Evolutionary conservation across 805 yeast species (phyloP).

Genomic region (Blastobotrys muscicola): DNA sequence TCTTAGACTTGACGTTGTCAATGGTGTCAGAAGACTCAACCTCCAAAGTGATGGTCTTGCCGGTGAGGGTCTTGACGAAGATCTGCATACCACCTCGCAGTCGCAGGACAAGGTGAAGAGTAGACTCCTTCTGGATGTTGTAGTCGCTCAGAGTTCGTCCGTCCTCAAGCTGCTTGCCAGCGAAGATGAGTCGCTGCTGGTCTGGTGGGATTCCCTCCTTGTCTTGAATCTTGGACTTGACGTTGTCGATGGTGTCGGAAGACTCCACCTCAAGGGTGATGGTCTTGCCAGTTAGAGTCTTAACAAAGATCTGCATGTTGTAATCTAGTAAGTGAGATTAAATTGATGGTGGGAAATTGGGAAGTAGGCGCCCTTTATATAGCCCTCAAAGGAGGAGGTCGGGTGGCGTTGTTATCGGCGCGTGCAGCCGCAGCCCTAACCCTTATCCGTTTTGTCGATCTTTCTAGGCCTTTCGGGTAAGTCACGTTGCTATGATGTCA

Average conservation of each 20-base stretch:
- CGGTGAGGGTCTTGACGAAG: conserved; percentile 82
- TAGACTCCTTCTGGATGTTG: conserved; percentile 92
- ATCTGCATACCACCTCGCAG: conserved; percentile 91
- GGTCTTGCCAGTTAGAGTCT: conserved; percentile 85
- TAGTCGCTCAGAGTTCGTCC: conserved; percentile 91
- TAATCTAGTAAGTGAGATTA: conserved; percentile 37
- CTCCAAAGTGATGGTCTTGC: conserved; percentile 81
- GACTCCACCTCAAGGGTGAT: conserved; percentile 48
- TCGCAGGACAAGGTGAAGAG: conserved; percentile 72
- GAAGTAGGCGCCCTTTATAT: conserved; percentile 87
- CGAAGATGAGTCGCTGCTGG: conserved; percentile 89
- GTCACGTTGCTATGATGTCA: too few species aligned
- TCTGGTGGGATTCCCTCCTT: conserved; percentile 96
- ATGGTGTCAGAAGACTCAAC: conserved; percentile 93
- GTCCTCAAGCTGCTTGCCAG: conserved; percentile 93
- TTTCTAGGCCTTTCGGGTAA: too few species aligned
- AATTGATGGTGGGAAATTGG: conserved; percentile 49
- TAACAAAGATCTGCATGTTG: conserved; percentile 89
- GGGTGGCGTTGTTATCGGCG: too few species aligned
- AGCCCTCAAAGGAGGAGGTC: too few species aligned
- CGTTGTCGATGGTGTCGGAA: conserved; percentile 77
- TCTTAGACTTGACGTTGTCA: conserved; percentile 90
- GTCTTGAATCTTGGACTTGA: conserved; percentile 89
- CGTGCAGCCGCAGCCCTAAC: too few species aligned
- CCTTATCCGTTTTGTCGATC: too few species aligned